Evolutionary conservation across 2,329 filamentous ascomycete species (phyloP).

Genomic region (Onygenales sp.): DNA sequence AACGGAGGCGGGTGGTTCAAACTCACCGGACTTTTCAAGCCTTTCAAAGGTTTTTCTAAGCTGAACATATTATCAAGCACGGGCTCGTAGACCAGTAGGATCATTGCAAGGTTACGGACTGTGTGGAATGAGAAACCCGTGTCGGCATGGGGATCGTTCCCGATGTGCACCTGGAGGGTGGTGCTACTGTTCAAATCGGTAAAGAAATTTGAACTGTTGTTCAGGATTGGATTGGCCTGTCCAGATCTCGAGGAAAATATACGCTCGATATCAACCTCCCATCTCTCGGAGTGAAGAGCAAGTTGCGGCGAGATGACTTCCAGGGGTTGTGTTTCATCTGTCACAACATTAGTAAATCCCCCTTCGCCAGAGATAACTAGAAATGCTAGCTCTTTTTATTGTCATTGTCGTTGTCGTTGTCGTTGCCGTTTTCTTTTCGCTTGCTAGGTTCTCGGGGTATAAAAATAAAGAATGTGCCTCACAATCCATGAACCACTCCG

Average conservation of each 20-base stretch:
- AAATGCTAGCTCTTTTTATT: no score
- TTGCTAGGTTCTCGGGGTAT: no score
- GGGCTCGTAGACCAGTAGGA: constrained; percentile 11
- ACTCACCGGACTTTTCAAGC: constrained; percentile 4
- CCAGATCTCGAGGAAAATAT: constrained; percentile 8
- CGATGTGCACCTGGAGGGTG: constrained; percentile 11
- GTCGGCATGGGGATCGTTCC: constrained; percentile 5
- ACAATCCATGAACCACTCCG: constrained; percentile 10
- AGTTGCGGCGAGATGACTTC: constrained; percentile 12
- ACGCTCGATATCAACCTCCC: constrained; percentile 10
- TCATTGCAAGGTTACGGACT: constrained; percentile 13
- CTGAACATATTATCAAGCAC: constrained; percentile 9
- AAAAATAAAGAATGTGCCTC: neutral
- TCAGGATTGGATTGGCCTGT: constrained; percentile 7
- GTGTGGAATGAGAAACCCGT: constrained; percentile 10
- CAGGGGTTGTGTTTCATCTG: constrained; percentile 10
- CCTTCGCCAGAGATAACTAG: neutral
- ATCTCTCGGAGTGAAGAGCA: constrained; percentile 1
- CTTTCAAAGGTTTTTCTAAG: neutral
- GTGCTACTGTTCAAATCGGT: constrained; percentile 9
- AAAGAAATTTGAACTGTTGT: constrained; percentile 5
- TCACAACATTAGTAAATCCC: neutral
- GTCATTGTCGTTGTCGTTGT: no score
- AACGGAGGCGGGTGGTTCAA: neutral
- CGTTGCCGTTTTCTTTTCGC: no score